Evolutionary conservation across 2,329 filamentous ascomycete species (phyloP), one percentile per base, ranked within the genome.

Genomic region (Pyrenochaeta sp.): DNA sequence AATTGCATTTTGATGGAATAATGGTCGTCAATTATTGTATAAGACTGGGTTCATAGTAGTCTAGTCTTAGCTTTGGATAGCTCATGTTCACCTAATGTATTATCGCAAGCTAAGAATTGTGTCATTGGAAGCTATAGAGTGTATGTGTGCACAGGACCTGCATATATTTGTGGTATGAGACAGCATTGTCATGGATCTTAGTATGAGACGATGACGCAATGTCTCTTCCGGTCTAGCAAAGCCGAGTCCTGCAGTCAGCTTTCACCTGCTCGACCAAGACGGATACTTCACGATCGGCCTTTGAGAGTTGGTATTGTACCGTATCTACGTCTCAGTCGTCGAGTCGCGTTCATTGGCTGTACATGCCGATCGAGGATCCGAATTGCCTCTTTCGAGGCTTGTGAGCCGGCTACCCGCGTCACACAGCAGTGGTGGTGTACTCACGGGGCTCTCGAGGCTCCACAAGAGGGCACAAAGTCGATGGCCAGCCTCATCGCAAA

Each of bases 341-440:
- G 12, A 36, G 28, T 36, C 8, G 12, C 32, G 12, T 10, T 13
- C 7, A 22, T 49, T 50, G 56, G 56, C 34, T 48, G 52, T 37
- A 44, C 13, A 39, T 44, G 52, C 52, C 47, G 52, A 52, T 37
- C 48, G 48, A 49, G 43, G 25, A 19, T 50, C 9, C 5, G 40
- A 36, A 37, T 47, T 36, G 39, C 46, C 56, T 36, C 13, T 40
- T 54, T 13, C 30, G 40, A 43, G 45, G n/a, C 34, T 51, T 51
- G 56, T 32, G 44, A 51, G 56, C 37, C 37, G 19, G 44, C 30
- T 53, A 58, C 15, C 52, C 52, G 52, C 52, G 46, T 59, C 9
- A 37, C 48, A 56, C 44, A 24, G 39, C 57, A 56, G 44, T 49
- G 56, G 24, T 28, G 42, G 52, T 27, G 53, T 49, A 52, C 46